These are phyloP conservation scores for Cyberlindnera mississippiensis DNA, from an alignment of 805 yeast genomes.

Conservation along the genomic window DNA sequence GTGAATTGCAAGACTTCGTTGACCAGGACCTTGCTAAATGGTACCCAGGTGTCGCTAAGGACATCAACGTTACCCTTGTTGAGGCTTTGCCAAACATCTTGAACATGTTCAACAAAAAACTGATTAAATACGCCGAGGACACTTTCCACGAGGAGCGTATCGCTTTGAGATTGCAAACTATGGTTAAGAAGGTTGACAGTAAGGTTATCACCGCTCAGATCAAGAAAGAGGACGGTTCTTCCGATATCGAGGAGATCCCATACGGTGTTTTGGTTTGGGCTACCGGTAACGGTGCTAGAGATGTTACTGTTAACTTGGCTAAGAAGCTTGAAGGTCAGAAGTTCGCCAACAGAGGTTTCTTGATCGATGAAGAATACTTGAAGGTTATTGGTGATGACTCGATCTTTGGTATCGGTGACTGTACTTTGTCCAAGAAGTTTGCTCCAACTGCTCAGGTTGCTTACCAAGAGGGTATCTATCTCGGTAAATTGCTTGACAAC, in stretches of 20 bases:
- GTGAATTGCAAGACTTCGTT: conserved; percentile 90
- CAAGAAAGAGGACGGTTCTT: conserved; percentile 62
- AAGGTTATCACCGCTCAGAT: conserved; percentile 65
- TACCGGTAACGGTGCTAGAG: conserved; percentile 91
- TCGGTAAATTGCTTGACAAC: conserved; percentile 68
- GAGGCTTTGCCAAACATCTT: conserved; percentile 91
- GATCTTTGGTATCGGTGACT: conserved; percentile 90
- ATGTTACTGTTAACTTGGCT: conserved; percentile 63
- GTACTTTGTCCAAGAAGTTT: conserved; percentile 79
- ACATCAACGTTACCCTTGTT: conserved; percentile 77
- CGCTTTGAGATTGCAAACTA: conserved; percentile 74
- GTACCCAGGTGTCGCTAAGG: conserved; percentile 82
- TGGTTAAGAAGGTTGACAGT: conserved; percentile 81
- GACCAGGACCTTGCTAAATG: conserved; percentile 86
- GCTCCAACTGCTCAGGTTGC: conserved; percentile 99
- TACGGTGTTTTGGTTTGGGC: conserved; percentile 97
- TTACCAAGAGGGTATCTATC: conserved; percentile 84
- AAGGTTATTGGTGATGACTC: conserved; percentile 74
- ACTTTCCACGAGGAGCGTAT: conserved; percentile 67
- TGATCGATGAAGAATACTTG: conserved; percentile 70
- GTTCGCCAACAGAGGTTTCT: conserved; percentile 85
- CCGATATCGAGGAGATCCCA: conserved; percentile 59
- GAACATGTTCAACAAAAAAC: conserved; percentile 63
- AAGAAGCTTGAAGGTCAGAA: conserved; percentile 68
- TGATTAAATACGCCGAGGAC: conserved; percentile 75